Conservation (phyloP, 108 stramenopile genomes). For the Chaetoceros tenuissimus region DNA sequence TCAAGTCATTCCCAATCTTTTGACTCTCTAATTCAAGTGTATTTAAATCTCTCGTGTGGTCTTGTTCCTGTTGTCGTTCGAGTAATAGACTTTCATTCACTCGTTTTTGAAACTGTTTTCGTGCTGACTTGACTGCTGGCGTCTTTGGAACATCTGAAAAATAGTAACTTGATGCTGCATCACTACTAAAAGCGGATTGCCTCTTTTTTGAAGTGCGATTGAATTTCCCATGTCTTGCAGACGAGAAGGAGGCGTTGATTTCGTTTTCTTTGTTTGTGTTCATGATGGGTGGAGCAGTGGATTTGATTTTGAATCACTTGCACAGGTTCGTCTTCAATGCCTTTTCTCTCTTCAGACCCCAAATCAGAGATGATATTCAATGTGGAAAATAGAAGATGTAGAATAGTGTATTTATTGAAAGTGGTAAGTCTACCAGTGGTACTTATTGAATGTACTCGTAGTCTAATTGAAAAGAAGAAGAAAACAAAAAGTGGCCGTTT, state of each 20-base stretch:
- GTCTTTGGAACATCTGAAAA: constrained; percentile 36
- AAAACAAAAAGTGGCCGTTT: no score
- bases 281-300: no score
- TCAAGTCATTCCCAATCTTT: not conserved
- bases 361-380: no score
- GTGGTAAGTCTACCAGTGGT: no score
- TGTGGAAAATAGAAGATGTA: no score
- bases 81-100: not conserved
- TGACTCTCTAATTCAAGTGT: not conserved
- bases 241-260: not conserved
- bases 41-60: not conserved
- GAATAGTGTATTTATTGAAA: no score
- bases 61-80: no score
- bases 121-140: constrained; percentile 3
- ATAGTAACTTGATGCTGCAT: constrained; percentile 31
- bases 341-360: no score
- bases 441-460: no score
- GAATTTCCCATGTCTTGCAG: not conserved
- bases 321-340: no score
- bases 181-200: not conserved
- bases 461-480: no score
- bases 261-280: not conserved
- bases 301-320: no score
- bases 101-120: not conserved
- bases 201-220: not conserved